These are phyloP conservation scores for Fonsecaea pugnacius DNA, from an alignment of 2,329 filamentous ascomycete species.

Conservation along the genomic window DNA sequence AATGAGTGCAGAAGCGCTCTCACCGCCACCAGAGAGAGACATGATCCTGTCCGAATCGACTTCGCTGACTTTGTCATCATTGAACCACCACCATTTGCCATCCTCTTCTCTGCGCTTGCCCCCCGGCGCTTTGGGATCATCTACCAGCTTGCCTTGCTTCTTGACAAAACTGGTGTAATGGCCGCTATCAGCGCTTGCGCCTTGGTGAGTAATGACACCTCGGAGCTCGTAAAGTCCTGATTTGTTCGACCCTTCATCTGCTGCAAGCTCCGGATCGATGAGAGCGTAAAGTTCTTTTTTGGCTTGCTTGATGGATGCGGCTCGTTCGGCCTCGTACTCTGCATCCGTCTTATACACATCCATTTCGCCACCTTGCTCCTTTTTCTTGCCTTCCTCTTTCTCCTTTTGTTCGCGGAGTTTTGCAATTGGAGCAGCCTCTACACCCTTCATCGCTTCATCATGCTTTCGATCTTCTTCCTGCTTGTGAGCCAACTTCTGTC, in stretches of 20 bases:
- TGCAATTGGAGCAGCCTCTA: constrained; percentile 48
- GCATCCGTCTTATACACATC: constrained; percentile 89
- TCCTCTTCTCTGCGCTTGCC: constrained; percentile 81
- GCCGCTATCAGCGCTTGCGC: constrained; percentile 92
- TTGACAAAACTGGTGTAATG: constrained; percentile 99
- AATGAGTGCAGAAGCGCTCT: constrained; percentile 57
- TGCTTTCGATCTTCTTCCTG: constrained; percentile 58
- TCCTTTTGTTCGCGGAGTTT: constrained; percentile 57
- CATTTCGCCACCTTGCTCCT: constrained; percentile 67
- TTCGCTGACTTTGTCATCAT: constrained; percentile 95
- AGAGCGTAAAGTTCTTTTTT: constrained; percentile 87
- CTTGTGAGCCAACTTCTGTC: constrained; percentile 74
- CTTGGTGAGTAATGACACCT: constrained; percentile 94
- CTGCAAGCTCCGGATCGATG: constrained; percentile 73
- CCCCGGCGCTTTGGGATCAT: constrained; percentile 66
- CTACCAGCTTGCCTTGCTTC: constrained; percentile 70
- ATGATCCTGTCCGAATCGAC: constrained; percentile 91
- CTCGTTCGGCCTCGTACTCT: constrained; percentile 84
- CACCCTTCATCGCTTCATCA: constrained; percentile 40
- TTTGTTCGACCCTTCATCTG: constrained; percentile 84
- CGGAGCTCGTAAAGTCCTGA: constrained; percentile 94
- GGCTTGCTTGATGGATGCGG: constrained; percentile 72
- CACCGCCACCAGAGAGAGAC: constrained; percentile 79
- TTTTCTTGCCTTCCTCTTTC: constrained; percentile 48
- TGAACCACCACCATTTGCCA: constrained; percentile 99